Percentiles rank a stretch among this genome's conserved stretches.
phyloP scores from a whole-genome alignment of 768 basidiomycete genomes.

The Sporobolomyces phaffii region DNA sequence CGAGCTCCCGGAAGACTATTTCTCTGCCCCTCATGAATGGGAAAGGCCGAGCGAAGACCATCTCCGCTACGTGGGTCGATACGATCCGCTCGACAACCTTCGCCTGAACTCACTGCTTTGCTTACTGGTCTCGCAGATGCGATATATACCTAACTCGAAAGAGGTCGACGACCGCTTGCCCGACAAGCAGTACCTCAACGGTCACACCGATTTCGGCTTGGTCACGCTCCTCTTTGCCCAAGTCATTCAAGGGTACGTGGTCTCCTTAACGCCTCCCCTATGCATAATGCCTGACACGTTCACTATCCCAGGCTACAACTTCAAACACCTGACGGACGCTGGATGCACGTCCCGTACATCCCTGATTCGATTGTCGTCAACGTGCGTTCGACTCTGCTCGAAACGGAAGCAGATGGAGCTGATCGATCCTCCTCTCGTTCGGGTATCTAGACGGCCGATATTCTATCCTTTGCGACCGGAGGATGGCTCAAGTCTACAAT shows the following conservation, averaged over 20 bases:
- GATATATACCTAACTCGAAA: slow-evolving; percentile 1
- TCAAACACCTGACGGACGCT: background rate
- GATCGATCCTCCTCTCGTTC: no score
- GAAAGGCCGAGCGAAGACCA: slow-evolving; percentile 10
- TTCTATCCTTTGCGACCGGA: slow-evolving; percentile 44
- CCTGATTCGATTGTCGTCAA: slow-evolving; percentile 15
- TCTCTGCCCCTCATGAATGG: slow-evolving; percentile 10
- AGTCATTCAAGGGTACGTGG: slow-evolving; percentile 5
- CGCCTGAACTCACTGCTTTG: background rate
- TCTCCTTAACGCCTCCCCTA: no score
- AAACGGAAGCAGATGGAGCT: no score
- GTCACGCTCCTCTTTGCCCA: slow-evolving; percentile 13
- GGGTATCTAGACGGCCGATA: slow-evolving; percentile 37
- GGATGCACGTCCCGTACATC: slow-evolving; percentile 10
- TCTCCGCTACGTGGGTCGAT: slow-evolving; percentile 4
- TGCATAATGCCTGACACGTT: no score
- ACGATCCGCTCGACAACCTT: no score
- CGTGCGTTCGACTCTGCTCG: background rate
- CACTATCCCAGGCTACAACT: slow-evolving; percentile 10
- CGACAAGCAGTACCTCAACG: slow-evolving; percentile 13
- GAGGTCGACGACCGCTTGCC: slow-evolving; percentile 9
- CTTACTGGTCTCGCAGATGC: background rate
- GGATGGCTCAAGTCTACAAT: slow-evolving; percentile 44
- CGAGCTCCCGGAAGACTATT: slow-evolving; percentile 16
- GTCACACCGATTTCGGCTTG: slow-evolving; percentile 12